Evolutionary conservation across 2,329 filamentous ascomycete genomes (phyloP), one percentile per base, ranked within the genome.

Genomic region (Paraconiothyrium sp.): DNA sequence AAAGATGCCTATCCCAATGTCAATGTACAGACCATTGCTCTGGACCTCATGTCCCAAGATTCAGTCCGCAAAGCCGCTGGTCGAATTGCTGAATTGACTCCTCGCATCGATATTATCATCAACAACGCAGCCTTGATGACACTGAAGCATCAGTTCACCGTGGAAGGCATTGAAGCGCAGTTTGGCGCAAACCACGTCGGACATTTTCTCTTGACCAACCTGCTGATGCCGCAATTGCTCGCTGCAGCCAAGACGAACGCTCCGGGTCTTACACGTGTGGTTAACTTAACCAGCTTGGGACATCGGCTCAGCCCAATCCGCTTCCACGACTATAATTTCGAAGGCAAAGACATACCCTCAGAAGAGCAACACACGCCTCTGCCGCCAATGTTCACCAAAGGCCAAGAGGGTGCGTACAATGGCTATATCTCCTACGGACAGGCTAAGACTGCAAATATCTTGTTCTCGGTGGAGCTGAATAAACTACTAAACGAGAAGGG

Each of bases 131-230:
- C 77, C 30, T 64, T 83, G 48, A 79, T 76, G 73, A 72, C 72
- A 1, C 65, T 59, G 7, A 67, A 55, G 20, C 65, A 60, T 2
- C 71, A 67, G 9, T 63, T 68, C 0, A 83, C 82, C 0, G 66
- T 70, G 30, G 81, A 84, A 48, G 80, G 79, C n/a, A 81, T 82
- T 59, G 83, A 85, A 68, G 74, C 79, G 8, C 81, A 84, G 58
- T 81, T 84, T 52, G 83, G 80, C 24, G 79, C 76, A 4, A 84
- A 84, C 60, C 81, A 84, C 64, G 70, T 84, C 41, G 83, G 81
- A 3, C 83, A 83, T 62, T 81, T 82, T 8, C 72, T 84, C 0
- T 66, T 85, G 9, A 83, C 78, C 8, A 80, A 79, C 37, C 68
- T 82, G 1, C 72, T 85, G 1, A 65, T 82, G 10, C 79, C 79